Evolutionary conservation across 2,329 filamentous ascomycete genomes (phyloP), one percentile per base, ranked within the genome.

Genomic region (Lecanosticta acicola): DNA sequence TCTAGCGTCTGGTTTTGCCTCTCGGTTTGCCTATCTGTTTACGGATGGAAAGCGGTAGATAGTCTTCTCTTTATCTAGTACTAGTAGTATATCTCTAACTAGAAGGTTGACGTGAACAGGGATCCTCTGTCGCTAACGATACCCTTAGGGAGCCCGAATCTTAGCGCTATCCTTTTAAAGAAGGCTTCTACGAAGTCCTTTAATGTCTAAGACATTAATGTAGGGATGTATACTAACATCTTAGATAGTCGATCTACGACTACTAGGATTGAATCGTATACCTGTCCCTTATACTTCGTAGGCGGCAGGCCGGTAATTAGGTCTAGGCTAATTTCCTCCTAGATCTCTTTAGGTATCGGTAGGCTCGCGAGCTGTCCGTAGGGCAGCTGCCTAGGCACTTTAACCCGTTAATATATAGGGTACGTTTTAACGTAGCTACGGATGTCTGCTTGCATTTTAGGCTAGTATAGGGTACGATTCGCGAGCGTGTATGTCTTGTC

Each of bases 241-340:
- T 64, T 64, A 5, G 49, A 54, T 7, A 59, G 51, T 18, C 53
- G 13, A 34, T 59, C 44, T 7, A 58, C 48, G 14, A 64, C 37
- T 24, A 61, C 48, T 32, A 56, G 46, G 17, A 62, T 52, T 4
- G 39, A 13, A 17, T 59, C 32, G 16, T 49, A 57, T 4, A 40
- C 40, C 33, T 18, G 9, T 32, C 24, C 20, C 14, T 38, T 32
- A 21, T 35, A 16, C 33, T 24, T 39, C 11, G 10, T 35, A 4
- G 19, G 37, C 17, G 17, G 34, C 21, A 54, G 45, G 13, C 42
- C 32, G 18, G 21, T 46, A 41, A 51, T 40, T 43, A 51, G 43
- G 33, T 49, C 42, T 48, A 49, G n/a, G 11, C 19, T 44, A 32
- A 47, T 13, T 38, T 47, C 39, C 20, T 35, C 26, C 33, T 42